These are phyloP conservation scores for Cladorrhinum samala DNA, from an alignment of 495 filamentous ascomycete species.

Conservation along the genomic window DNA sequence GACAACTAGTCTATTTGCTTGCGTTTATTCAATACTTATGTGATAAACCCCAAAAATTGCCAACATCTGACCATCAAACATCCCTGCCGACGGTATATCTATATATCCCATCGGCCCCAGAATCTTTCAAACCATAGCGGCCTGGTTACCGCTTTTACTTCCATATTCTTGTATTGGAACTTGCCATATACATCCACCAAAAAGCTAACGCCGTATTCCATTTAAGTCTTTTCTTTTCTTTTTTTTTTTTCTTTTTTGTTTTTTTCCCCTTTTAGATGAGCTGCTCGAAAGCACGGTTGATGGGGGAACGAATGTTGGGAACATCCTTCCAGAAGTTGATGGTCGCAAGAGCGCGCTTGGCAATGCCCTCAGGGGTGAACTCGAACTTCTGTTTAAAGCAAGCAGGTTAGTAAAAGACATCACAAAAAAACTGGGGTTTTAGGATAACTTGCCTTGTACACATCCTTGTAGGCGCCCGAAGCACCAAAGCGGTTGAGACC, in stretches of 20 bases:
- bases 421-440: background rate
- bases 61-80: slow-evolving; percentile 7
- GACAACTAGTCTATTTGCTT: slow-evolving; percentile 15
- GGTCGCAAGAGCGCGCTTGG: slow-evolving; percentile 86
- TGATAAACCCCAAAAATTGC: slow-evolving; percentile 9
- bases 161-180: background rate
- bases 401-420: slow-evolving; percentile 9
- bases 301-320: slow-evolving; percentile 78
- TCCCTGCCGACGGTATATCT: slow-evolving; percentile 3
- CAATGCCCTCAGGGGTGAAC: slow-evolving; percentile 92
- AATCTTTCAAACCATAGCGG: slow-evolving; percentile 1
- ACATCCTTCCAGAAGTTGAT: slow-evolving; percentile 96
- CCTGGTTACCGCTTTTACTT: slow-evolving; percentile 2
- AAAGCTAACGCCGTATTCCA: background rate
- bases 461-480: slow-evolving; percentile 92
- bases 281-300: slow-evolving; percentile 91
- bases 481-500: slow-evolving; percentile 98
- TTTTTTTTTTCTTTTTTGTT: background rate
- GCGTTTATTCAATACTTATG: slow-evolving; percentile 5
- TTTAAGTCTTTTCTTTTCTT: slow-evolving; percentile 3
- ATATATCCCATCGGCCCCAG: background rate
- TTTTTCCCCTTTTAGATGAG: slow-evolving; percentile 53
- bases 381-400: slow-evolving; percentile 76
- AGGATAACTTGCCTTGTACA: slow-evolving; percentile 70
- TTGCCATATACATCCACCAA: background rate